These are phyloP conservation scores for Friedmanniomyces endolithicus DNA, from an alignment of 495 filamentous ascomycete species.

Conservation along the genomic window DNA sequence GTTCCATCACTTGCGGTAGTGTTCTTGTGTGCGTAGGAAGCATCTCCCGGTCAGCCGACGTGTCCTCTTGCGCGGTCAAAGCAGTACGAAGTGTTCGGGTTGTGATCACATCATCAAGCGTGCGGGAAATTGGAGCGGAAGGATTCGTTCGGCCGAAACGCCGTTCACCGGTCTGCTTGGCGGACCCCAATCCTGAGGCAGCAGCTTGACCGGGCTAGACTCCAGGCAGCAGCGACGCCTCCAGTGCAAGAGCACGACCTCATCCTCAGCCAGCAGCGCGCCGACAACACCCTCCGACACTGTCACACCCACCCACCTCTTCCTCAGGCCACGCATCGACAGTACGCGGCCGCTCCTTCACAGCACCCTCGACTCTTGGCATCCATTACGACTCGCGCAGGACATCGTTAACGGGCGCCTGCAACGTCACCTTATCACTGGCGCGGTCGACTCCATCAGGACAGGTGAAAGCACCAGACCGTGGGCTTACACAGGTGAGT, in stretches of 20 bases:
- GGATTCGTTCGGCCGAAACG: not conserved
- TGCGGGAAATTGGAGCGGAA: too few species aligned
- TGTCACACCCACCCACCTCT: too few species aligned
- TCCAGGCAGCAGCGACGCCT: too few species aligned
- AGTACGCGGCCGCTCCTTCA: not conserved
- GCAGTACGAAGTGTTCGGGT: not conserved
- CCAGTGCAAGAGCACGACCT: too few species aligned
- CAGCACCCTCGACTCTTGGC: not conserved
- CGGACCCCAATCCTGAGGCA: not conserved
- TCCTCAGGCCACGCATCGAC: not conserved
- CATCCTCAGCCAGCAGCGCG: too few species aligned
- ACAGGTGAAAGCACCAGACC: not conserved
- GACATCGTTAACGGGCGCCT: not conserved
- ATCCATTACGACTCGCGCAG: not conserved
- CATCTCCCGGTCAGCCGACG: not conserved
- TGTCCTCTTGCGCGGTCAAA: not conserved
- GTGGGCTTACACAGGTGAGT: not conserved
- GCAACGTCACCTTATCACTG: not conserved
- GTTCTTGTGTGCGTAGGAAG: too few species aligned
- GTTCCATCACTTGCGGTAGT: too few species aligned
- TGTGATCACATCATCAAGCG: not conserved
- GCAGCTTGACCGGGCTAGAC: not conserved
- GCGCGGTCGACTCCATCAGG: not conserved
- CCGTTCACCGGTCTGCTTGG: not conserved
- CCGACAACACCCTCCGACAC: too few species aligned